Evolutionary conservation across 2,329 filamentous ascomycete genomes (phyloP).

Genomic region (Davidsoniella virescens): DNA sequence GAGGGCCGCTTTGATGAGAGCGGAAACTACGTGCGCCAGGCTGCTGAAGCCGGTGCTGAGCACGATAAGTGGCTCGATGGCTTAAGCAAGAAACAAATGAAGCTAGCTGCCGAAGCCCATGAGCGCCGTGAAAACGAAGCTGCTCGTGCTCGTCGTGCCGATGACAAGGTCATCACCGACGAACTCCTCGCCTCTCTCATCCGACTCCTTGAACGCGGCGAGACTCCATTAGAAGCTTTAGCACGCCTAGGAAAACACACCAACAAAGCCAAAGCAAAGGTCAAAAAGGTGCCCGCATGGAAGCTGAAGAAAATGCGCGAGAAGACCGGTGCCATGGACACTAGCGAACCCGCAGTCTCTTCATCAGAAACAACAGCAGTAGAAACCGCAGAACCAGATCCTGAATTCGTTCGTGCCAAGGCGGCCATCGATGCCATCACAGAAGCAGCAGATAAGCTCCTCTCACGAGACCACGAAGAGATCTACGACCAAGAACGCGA

Average conservation of each 20-base stretch:
- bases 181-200: conserved; percentile 65
- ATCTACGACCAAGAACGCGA: conserved; percentile 85
- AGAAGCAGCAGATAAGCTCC: conserved; percentile 72
- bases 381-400: conserved; percentile 29
- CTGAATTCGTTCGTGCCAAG: conserved; percentile 52
- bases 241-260: conserved; percentile 59
- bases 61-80: conserved; percentile 91
- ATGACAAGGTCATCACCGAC: conserved; percentile 57
- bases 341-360: conserved; percentile 38
- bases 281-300: conserved; percentile 45
- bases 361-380: conserved; percentile 55
- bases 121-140: conserved; percentile 69
- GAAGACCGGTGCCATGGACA: conserved; percentile 47
- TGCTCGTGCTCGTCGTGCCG: conserved; percentile 50
- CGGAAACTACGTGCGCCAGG: conserved; percentile 84
- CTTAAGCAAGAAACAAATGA: conserved; percentile 85
- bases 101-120: conserved; percentile 69
- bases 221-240: conserved; percentile 78
- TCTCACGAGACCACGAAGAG: conserved; percentile 70
- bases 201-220: conserved; percentile 54
- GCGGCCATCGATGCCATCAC: conserved; percentile 69
- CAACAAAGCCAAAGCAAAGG: conserved; percentile 31
- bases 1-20: conserved; percentile 83
- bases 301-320: conserved; percentile 53
- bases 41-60: conserved; percentile 70